phyloP scores from a whole-genome alignment of 1,284 basidiomycete species.

The Violaceomyces palustris region DNA sequence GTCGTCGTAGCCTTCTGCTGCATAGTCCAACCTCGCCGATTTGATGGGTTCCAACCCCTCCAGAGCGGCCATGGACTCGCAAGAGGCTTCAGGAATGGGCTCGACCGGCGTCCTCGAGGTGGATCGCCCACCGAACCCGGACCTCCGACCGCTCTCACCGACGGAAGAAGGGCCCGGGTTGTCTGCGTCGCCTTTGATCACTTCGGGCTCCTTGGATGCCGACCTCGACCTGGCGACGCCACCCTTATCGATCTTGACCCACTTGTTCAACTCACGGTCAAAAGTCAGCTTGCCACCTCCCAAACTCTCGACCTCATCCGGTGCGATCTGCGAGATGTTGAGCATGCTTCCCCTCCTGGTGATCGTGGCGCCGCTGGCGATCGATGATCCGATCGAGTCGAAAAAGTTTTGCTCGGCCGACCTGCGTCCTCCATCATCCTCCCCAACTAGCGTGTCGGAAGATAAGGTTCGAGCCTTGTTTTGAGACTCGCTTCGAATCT shows the following conservation, averaged over 20 bases:
- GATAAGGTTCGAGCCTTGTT: too few species aligned
- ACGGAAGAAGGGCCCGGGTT: too few species aligned
- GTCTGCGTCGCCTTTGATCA: not conserved
- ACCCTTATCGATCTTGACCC: conserved; percentile 27
- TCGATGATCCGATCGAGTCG: too few species aligned
- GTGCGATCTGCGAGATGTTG: conserved; percentile 35
- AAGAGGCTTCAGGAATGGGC: conserved; percentile 25
- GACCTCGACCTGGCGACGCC: not conserved
- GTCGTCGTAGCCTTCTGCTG: too few species aligned
- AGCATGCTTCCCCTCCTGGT: conserved; percentile 27
- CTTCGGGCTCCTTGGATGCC: conserved; percentile 8
- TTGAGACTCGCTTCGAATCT: too few species aligned
- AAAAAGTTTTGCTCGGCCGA: too few species aligned
- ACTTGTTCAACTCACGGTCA: conserved; percentile 24
- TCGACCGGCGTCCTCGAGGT: not conserved
- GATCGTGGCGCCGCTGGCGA: conserved; percentile 12
- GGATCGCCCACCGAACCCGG: not conserved
- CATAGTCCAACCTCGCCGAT: too few species aligned
- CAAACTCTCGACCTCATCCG: conserved; percentile 25
- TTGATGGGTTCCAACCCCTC: too few species aligned
- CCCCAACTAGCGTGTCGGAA: conserved; percentile 23
- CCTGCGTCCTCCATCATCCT: too few species aligned
- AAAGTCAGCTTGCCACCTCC: conserved; percentile 30
- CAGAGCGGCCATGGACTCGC: too few species aligned
- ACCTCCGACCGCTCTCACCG: not conserved